Evolutionary conservation across 768 basidiomycete species (phyloP).

Genomic region (Cyclocybe aegerita): DNA sequence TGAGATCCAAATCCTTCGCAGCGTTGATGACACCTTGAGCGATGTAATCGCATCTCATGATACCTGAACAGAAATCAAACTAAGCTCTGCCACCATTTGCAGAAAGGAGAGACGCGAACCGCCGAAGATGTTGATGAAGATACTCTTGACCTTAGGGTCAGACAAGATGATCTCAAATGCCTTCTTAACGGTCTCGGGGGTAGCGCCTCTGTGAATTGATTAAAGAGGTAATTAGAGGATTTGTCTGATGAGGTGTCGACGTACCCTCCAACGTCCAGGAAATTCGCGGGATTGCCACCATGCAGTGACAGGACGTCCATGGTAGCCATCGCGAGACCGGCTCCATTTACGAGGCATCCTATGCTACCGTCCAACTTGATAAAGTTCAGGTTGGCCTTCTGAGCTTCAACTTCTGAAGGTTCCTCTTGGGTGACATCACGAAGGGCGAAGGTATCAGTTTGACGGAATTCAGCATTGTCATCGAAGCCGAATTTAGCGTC

Average conservation of each 20-base stretch:
- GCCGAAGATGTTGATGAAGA: slow-evolving; percentile 98
- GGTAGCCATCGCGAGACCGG: slow-evolving; percentile 98
- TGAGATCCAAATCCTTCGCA: slow-evolving; percentile 84
- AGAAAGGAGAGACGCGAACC: slow-evolving; percentile 39
- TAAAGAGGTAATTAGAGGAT: slow-evolving; percentile 3
- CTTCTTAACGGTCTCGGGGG: slow-evolving; percentile 99
- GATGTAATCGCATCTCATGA: slow-evolving; percentile 99
- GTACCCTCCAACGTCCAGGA: slow-evolving; percentile 96
- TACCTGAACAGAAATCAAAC: slow-evolving; percentile 45
- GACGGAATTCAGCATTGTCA: slow-evolving; percentile 98
- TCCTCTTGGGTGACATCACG: slow-evolving; percentile 96
- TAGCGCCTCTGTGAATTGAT: slow-evolving; percentile 70
- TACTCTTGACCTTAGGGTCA: slow-evolving; percentile 94
- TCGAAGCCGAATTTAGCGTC: slow-evolving; percentile 99
- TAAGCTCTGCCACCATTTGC: neutral
- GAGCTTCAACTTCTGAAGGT: slow-evolving; percentile 95
- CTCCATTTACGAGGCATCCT: slow-evolving; percentile 97
- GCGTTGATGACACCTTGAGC: slow-evolving; percentile 99
- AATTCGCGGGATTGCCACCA: slow-evolving; percentile 97
- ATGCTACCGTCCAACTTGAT: slow-evolving; percentile 98
- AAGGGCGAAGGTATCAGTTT: slow-evolving; percentile 83
- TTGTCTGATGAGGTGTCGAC: slow-evolving; percentile 10
- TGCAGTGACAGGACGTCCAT: slow-evolving; percentile 99
- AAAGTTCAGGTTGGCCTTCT: slow-evolving; percentile 94
- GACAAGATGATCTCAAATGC: slow-evolving; percentile 93